Base-by-base conservation (phyloP, 2,329 filamentous ascomycete species). In the Dactylellina leptospora region DNA sequence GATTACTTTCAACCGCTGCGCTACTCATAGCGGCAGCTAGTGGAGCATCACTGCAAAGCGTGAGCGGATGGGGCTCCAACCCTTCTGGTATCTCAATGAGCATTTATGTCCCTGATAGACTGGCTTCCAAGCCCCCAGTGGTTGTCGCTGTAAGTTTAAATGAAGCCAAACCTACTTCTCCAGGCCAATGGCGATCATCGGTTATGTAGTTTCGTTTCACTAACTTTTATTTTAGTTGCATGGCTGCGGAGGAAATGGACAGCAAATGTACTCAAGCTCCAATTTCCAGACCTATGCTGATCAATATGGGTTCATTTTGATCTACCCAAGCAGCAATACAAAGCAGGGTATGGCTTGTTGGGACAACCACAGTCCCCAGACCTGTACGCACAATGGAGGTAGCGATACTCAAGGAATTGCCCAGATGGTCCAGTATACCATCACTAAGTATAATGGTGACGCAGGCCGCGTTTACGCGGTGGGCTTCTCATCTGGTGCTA, bases 21-120 rank as follows among this genome's bases (percentile, higher is more conserved):
- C n/a, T n/a, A n/a, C n/a, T n/a, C n/a, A n/a, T n/a, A n/a, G n/a
- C n/a, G n/a, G n/a, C n/a, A n/a, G n/a, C n/a, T n/a, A 25, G 11
- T 22, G 63, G 45, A 2, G 63, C 63, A 4, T 69, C 63, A 4
- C 23, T 70, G 5, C 64, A 70, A 27, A 55, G 45, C 27, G 64
- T 70, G 5, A 78, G 77, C 4, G 75, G 78, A 69, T 83, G 82
- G 60, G 82, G 82, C 9, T 75, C 77, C 4, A 85, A 85, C 62
- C 81, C 82, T 4, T 82, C 81, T 18, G 82, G 83, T 22, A 83
- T 83, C 8, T 79, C 79, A 6, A 85, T 86, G 78, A 84, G 83
- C 80, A 84, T 86, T 61, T 83, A 83, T 62, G 81, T 82, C 5
- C 74, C 74, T 2, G 64, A 58, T n/a, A 40, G 48, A 30, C 42